Base-by-base conservation (phyloP, 1,284 basidiomycete species). In the Chondrostereum purpureum region DNA sequence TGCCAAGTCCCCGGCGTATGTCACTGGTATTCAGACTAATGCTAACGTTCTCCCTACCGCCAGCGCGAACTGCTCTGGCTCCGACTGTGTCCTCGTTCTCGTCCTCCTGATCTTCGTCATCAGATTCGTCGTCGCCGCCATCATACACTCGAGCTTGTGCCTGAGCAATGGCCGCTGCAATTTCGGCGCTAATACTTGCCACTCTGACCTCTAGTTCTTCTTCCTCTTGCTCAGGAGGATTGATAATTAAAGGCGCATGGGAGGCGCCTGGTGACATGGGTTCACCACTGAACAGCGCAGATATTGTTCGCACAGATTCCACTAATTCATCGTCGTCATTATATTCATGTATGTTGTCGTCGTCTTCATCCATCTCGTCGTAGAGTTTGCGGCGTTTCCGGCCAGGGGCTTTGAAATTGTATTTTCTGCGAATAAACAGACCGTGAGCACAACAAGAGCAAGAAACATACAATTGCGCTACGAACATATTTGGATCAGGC, bases 401-500 rank as follows among this genome's bases (percentile, higher is more conserved):
- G 8, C 27, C 27, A n/a, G 27, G n/a, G 12, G 78, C 70, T 57
- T 83, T 85, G 60, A 87, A 86, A 53, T 73, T 83, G 59, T 86
- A 87, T 68, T 78, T 82, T 50, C 84, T 88, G 55, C 6, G 50
- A 43, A 43, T 14, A 31, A 31, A 41, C 43, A 56, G 42, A 61
- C 48, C 39, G 49, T 33, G 31, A 45, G 33, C 14, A 40, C 14
- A 22, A 24, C 39, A 27, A 6, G 42, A 20, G 31, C 40, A 45
- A 18, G 5, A 27, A 34, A 39, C 37, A 42, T 12, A 41, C 34
- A 39, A 21, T 48, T n/a, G n/a, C n/a, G n/a, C n/a, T 43, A 71
- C 82, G 56, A 60, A 89, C 87, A 86, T 70, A 55, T 80, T 81
- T 19, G 86, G 85, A 66, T 88, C 83, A 36, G 86, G 83, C 53